A percentile compares a stretch with the other conserved stretches of the same genome.
phyloP scores from a whole-genome alignment of 192 early-diverging fungal genomes.

The Podila epigama region DNA sequence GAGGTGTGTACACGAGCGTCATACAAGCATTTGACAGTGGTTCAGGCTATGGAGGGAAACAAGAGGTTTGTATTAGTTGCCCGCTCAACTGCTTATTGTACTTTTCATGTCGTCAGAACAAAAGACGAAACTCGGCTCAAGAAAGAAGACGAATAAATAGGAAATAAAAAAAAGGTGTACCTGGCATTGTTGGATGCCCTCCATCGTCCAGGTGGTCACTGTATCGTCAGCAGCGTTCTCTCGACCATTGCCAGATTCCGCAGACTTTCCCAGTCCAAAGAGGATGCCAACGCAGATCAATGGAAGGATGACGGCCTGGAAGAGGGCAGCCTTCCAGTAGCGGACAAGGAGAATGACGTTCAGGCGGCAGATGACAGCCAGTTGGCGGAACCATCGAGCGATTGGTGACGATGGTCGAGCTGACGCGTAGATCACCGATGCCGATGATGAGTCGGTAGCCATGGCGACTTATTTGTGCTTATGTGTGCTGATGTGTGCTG shows the following conservation, averaged over 20 bases:
- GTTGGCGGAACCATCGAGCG: slow-evolving; percentile 20
- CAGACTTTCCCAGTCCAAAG: slow-evolving; percentile 18
- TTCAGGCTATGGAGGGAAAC: slow-evolving; percentile 14
- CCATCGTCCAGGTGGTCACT: slow-evolving; percentile 27
- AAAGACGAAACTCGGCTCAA: not conserved
- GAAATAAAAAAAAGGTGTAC: slow-evolving; percentile 3
- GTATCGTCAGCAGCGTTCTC: slow-evolving; percentile 6
- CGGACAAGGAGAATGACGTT: slow-evolving; percentile 21
- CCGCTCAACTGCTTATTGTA: not conserved
- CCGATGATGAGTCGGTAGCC: slow-evolving; percentile 4
- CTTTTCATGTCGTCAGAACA: no score
- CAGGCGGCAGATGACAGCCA: slow-evolving; percentile 29
- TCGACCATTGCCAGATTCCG: slow-evolving; percentile 6
- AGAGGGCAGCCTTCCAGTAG: slow-evolving; percentile 32
- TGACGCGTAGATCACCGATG: slow-evolving; percentile 19
- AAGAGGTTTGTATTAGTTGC: not conserved
- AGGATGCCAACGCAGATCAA: slow-evolving; percentile 21
- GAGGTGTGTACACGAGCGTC: slow-evolving; percentile 29
- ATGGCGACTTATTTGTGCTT: no score
- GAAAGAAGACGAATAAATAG: not conserved
- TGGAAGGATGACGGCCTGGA: slow-evolving; percentile 24
- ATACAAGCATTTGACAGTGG: slow-evolving; percentile 36
- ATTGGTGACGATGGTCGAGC: slow-evolving; percentile 15
- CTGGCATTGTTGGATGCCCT: slow-evolving; percentile 36
- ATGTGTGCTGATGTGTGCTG: no score